Evolutionary conservation across 169 alveolate species (phyloP), one percentile per base, ranked within the genome.

Genomic region (Toxoplasma gondii): DNA sequence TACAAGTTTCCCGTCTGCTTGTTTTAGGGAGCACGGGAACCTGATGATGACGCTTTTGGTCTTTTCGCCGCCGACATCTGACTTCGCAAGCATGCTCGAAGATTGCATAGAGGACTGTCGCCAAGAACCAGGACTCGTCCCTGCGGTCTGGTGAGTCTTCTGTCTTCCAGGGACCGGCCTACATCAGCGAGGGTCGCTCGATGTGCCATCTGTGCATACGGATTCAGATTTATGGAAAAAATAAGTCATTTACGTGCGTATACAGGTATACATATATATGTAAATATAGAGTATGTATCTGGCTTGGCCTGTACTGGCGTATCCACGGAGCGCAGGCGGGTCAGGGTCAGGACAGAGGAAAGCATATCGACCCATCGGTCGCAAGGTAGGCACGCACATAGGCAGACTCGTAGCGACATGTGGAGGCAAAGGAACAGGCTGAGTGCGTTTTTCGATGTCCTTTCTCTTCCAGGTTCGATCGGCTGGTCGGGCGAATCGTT

Each of bases 21-120:
- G 12, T 78, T 2, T 10, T 45, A 78, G 86, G 44, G 86, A 78
- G n/a, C 86, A 78, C 86, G 86, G 86, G 39, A 38, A 12, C 24
- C 86, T 78, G 49, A 78, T 78, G 86, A 78, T 78, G 86, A 78
- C 49, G 49, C 45, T 78, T 41, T 45, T 78, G 49, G 86, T 78
- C 10, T 78, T 78, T 38, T 17, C 86, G 1, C 86, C 45, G 49
- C 86, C 86, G 39, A 9, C 86, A n/a, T 10, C 86, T 78, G 39
- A n/a, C 45, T 19, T 78, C 86, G 2, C 39, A n/a, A 27, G 10
- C 19, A n/a, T 78, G 19, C 43, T 78, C 10, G 49, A 78, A n/a
- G 29, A 78, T 4, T 78, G 86, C 86, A n/a, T 78, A 10, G 39
- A 17, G 44, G 86, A 36, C 86, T 78, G 86, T 19, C 39, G 45